phyloP scores from a whole-genome alignment of 73 alveolate species.

The Paramecium sexaurelia region DNA sequence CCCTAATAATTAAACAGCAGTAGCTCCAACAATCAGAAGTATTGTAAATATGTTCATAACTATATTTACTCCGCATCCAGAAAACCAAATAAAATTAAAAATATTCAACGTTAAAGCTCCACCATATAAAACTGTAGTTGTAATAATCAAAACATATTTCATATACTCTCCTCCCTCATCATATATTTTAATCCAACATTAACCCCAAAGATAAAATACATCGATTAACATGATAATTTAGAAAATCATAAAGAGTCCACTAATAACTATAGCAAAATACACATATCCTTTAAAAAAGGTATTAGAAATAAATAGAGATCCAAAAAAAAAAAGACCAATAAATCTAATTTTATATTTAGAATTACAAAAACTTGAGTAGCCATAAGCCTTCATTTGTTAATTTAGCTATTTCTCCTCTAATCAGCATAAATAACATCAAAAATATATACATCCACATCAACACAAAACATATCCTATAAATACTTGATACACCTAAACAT shows the following conservation, averaged over 20 bases:
- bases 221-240: slow-evolving; percentile 62
- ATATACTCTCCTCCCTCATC: slow-evolving; percentile 65
- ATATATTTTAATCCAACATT: slow-evolving; percentile 53
- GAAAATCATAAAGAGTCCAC: slow-evolving; percentile 54
- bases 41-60: slow-evolving; percentile 60
- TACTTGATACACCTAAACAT: slow-evolving; percentile 22
- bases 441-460: slow-evolving; percentile 34
- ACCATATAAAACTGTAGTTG: slow-evolving; percentile 52
- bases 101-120: slow-evolving; percentile 39
- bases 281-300: slow-evolving; percentile 59
- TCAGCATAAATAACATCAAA: slow-evolving; percentile 7
- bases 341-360: neutral
- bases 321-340: slow-evolving; percentile 12
- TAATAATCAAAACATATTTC: slow-evolving; percentile 25
- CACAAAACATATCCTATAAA: slow-evolving; percentile 61
- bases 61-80: slow-evolving; percentile 63
- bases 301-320: neutral
- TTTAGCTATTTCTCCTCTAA: slow-evolving; percentile 54
- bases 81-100: slow-evolving; percentile 61
- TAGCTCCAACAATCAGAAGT: slow-evolving; percentile 43
- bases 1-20: slow-evolving; percentile 62
- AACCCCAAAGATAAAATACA: slow-evolving; percentile 69
- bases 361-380: slow-evolving; percentile 52
- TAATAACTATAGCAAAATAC: slow-evolving; percentile 52
- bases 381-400: slow-evolving; percentile 61